phyloP scores from a whole-genome alignment of 257 asterid genomes.

The Nicotiana knightiana region DNA sequence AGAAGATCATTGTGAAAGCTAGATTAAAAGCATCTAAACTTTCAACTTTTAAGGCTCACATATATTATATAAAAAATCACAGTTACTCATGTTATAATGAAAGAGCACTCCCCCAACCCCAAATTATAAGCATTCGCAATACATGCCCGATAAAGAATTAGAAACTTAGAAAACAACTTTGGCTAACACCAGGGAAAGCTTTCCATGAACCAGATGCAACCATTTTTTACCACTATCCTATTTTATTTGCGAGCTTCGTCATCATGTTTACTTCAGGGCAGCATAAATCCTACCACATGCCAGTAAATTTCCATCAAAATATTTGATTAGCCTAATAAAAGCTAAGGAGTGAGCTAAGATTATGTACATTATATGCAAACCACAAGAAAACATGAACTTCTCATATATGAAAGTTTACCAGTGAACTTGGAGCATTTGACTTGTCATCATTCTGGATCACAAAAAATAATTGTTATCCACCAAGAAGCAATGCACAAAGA shows the following conservation, averaged over 20 bases:
- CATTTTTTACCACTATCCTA: neutral
- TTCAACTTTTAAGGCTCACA: too few relatives aligned
- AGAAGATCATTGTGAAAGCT: too few relatives aligned
- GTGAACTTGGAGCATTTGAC: conserved; percentile 24
- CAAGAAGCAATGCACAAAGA: neutral
- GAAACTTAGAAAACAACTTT: neutral
- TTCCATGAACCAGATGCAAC: too few relatives aligned
- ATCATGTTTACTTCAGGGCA: too few relatives aligned
- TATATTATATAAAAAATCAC: too few relatives aligned
- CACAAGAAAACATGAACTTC: neutral
- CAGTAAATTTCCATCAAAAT: too few relatives aligned
- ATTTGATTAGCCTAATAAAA: neutral
- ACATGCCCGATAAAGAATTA: neutral
- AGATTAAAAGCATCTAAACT: too few relatives aligned
- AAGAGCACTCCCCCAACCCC: neutral
- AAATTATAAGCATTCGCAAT: neutral
- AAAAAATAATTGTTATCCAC: conserved; percentile 7
- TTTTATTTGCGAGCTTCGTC: too few relatives aligned
- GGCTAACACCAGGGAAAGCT: too few relatives aligned
- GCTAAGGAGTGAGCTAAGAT: neutral
- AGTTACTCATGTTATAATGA: neutral
- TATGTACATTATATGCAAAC: neutral
- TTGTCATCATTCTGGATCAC: conserved; percentile 36
- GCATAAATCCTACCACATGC: too few relatives aligned
- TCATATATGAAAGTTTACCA: neutral